These are phyloP conservation scores for Rhodotorula paludigena DNA, from an alignment of 768 basidiomycete species.

Conservation along the genomic window DNA sequence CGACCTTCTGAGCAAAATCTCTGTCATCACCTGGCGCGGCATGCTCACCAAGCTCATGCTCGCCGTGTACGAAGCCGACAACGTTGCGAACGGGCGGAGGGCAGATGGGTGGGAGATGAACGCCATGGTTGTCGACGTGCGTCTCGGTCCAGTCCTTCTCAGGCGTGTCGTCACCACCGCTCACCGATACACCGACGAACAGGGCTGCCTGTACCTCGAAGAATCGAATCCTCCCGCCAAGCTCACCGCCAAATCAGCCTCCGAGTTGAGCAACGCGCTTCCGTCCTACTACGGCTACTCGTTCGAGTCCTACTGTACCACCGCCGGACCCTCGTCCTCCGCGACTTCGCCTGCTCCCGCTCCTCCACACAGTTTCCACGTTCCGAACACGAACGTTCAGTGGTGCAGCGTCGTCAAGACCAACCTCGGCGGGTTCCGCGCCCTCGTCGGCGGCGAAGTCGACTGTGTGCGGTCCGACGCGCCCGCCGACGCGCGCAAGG, in stretches of 20 bases:
- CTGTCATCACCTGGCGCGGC: constrained; percentile 63
- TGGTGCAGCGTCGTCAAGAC: constrained; percentile 89
- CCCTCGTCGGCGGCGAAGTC: constrained; percentile 83
- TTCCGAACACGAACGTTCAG: constrained; percentile 80
- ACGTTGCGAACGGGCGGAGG: constrained; percentile 1
- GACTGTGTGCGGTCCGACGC: constrained; percentile 62
- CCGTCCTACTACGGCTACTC: constrained; percentile 76
- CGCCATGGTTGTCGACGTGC: constrained; percentile 67
- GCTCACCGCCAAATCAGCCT: constrained; percentile 53
- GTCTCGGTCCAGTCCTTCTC: constrained; percentile 63
- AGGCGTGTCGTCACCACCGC: rapidly evolving
- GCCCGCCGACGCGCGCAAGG: background rate
- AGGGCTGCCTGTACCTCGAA: constrained; percentile 42
- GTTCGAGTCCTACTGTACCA: constrained; percentile 82
- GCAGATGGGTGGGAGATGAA: constrained; percentile 75
- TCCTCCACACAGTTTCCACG: constrained; percentile 53
- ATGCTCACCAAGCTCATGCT: constrained; percentile 82
- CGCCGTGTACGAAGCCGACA: constrained; percentile 68
- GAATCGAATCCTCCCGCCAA: constrained; percentile 34
- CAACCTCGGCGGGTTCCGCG: constrained; percentile 64
- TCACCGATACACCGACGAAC: constrained; percentile 27
- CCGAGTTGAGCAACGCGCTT: constrained; percentile 60
- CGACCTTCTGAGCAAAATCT: constrained; percentile 42
- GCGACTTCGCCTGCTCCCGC: constrained; percentile 34
- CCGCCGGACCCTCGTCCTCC: constrained; percentile 7